A percentile compares a stretch with the other conserved stretches of the same genome.
phyloP scores from a whole-genome alignment of 2,329 filamentous ascomycete genomes.

The Mariannaea sp. region DNA sequence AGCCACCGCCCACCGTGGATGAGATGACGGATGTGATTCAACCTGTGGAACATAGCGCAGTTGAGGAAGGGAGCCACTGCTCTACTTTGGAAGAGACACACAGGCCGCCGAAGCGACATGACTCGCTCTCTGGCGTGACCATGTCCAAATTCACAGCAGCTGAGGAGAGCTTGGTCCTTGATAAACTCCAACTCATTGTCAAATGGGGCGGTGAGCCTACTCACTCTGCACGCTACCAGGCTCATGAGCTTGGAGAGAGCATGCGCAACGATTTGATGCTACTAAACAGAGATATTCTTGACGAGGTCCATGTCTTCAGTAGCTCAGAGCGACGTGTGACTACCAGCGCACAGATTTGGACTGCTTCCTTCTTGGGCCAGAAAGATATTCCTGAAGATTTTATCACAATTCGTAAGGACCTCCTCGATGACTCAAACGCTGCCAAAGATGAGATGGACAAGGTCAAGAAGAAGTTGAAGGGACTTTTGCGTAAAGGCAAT shows the following conservation, averaged over 20 bases:
- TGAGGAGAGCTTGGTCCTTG: constrained; percentile 89
- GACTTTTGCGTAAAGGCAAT: constrained; percentile 86
- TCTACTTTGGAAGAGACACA: constrained; percentile 29
- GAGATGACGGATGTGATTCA: constrained; percentile 43
- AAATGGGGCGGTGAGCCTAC: constrained; percentile 99
- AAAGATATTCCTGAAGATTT: constrained; percentile 85
- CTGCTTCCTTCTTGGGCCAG: constrained; percentile 83
- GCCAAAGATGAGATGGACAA: constrained; percentile 99
- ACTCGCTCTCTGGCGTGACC: constrained; percentile 87
- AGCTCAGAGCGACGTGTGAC: constrained; percentile 94
- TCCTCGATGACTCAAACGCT: constrained; percentile 95
- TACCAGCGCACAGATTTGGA: constrained; percentile 96
- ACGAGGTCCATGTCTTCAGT: constrained; percentile 93
- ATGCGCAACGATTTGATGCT: constrained; percentile 94
- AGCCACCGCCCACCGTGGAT: constrained; percentile 53
- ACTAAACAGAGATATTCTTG: constrained; percentile 88
- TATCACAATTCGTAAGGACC: constrained; percentile 89
- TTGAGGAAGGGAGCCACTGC: constrained; percentile 31
- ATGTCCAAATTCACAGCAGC: constrained; percentile 93
- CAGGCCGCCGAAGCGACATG: constrained; percentile 65
- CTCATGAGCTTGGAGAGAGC: constrained; percentile 91
- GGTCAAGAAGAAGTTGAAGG: constrained; percentile 99
- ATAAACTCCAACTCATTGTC: constrained; percentile 96
- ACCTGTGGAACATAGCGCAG: constrained; percentile 31
- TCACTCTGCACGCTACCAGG: constrained; percentile 94